Base-by-base conservation (phyloP, 1,139 yeast species). In the Yarrowia galli region DNA sequence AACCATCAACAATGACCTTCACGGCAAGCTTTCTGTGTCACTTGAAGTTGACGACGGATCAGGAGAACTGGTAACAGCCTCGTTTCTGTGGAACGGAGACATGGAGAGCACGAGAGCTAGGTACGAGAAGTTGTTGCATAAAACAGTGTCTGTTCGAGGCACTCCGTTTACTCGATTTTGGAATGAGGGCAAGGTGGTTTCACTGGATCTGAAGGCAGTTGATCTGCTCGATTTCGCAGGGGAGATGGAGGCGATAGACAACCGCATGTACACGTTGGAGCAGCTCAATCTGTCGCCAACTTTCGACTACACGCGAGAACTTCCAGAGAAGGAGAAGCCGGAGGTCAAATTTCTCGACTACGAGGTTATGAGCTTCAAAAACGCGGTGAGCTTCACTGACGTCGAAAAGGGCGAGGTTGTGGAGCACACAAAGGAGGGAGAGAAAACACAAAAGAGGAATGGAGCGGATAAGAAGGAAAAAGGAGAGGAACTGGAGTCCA, bases 101-200 rank as follows among this genome's bases (percentile, higher is more conserved):
- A 43, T 58, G 64, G 51, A 43, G 9, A 22, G 28, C 8, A 22
- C 43, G 1, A 12, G 42, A 20, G 16, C 22, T 10, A 28, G 20
- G 15, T 58, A 42, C 23, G 64, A 58, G 20, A 25, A 42, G 15
- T 23, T 58, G 28, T 18, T 58, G 20, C 42, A 58, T 10, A 58
- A 58, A 18, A 42, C 51, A 9, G 64, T 58, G 28, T 58, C 64
- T 32, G 42, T 58, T n/a, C 49, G 64, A 9, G 64, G 64, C 1
- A 58, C 64, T 2, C 64, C 64, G 8, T 58, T 18, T 10, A 18
- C 51, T 6, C 51, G 51, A 1, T 5, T 12, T 3, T 58, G 64
- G 64, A 46, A 58, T 18, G 64, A 32, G 2, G 40, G 20, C 2
- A 18, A 20, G n/a, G 20, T 15, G 6, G 64, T 58, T 2, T 28